These are phyloP conservation scores for Ascochyta fabae DNA, from an alignment of 2,329 filamentous ascomycete species.

Conservation along the genomic window DNA sequence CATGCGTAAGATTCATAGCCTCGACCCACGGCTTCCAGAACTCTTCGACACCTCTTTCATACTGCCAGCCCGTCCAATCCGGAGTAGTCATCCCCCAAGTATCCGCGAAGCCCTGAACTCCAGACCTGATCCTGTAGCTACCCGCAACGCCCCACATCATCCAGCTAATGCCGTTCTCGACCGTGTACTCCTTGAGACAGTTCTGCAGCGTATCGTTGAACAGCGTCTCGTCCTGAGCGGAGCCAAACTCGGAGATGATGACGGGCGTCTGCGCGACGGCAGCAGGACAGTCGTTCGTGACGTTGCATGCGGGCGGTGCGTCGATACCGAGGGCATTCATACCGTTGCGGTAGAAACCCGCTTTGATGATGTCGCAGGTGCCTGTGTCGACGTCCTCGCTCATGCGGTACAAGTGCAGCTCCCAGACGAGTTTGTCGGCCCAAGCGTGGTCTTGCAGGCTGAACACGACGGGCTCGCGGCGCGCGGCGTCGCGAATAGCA, in stretches of 20 bases:
- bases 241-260: slow-evolving; percentile 48
- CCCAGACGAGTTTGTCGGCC: slow-evolving; percentile 65
- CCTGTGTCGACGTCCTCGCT: slow-evolving; percentile 51
- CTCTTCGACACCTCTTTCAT: slow-evolving; percentile 53
- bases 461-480: slow-evolving; percentile 55
- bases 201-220: slow-evolving; percentile 56
- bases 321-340: slow-evolving; percentile 56
- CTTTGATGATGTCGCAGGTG: slow-evolving; percentile 57
- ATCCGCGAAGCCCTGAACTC: slow-evolving; percentile 55
- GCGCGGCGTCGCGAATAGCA: slow-evolving; percentile 51
- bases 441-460: slow-evolving; percentile 55
- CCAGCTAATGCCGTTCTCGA: slow-evolving; percentile 56
- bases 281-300: slow-evolving; percentile 43
- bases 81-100: slow-evolving; percentile 58
- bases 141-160: slow-evolving; percentile 59
- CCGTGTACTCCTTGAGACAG: slow-evolving; percentile 56
- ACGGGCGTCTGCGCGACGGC: slow-evolving; percentile 47
- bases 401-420: slow-evolving; percentile 63
- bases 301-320: slow-evolving; percentile 44
- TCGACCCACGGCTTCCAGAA: slow-evolving; percentile 61
- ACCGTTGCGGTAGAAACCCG: slow-evolving; percentile 57
- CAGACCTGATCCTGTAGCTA: slow-evolving; percentile 55
- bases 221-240: slow-evolving; percentile 47
- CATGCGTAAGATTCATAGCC: slow-evolving; percentile 46
- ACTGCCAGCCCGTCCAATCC: slow-evolving; percentile 58